Conservation (phyloP, 257 asterid genomes). For the Jacaranda copaia region DNA sequence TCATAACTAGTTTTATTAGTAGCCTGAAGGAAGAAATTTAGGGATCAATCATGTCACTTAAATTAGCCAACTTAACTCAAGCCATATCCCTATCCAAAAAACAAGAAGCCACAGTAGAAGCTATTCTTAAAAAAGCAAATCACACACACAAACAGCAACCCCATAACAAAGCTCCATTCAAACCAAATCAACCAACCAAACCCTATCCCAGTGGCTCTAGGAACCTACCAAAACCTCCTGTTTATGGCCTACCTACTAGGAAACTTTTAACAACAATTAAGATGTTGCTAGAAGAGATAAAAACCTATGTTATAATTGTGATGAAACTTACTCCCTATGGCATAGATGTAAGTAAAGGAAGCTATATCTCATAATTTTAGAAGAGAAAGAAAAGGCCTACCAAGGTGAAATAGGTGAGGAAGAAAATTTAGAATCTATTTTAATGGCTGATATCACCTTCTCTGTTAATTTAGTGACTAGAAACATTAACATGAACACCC, state of each 20-base stretch:
- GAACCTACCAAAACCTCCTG: not conserved
- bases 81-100: not conserved
- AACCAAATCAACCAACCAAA: too few species aligned
- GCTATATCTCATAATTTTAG: not conserved
- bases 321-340: not conserved
- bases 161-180: too few species aligned
- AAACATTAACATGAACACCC: not conserved
- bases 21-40: not conserved
- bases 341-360: not conserved
- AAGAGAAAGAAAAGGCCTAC: not conserved
- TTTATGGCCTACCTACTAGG: not conserved
- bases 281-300: not conserved
- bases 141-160: not conserved
- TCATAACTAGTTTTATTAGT: not conserved
- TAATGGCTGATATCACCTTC: not conserved
- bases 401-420: not conserved
- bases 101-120: not conserved
- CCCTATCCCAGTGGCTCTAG: too few species aligned
- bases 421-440: too few species aligned
- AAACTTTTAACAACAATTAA: too few species aligned
- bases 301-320: not conserved
- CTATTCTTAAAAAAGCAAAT: not conserved
- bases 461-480: not conserved
- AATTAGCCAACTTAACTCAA: not conserved
- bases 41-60: not conserved